Evolutionary conservation across 1,284 basidiomycete genomes (phyloP), one percentile per base, ranked within the genome.

Genomic region (Austroboletus niveus): DNA sequence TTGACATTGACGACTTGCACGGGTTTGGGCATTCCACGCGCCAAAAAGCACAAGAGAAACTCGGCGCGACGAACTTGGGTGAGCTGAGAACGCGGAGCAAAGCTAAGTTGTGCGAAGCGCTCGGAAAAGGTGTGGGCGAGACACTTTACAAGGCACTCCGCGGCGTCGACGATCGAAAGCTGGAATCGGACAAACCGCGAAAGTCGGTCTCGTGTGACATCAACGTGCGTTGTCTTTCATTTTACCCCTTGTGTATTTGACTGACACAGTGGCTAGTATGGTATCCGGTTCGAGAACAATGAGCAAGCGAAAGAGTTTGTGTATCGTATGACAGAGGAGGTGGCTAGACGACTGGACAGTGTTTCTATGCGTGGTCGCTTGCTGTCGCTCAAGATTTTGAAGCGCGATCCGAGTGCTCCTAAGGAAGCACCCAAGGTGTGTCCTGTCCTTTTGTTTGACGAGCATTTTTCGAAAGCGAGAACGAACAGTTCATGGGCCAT

Each of bases 191-290:
- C 64, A 92, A 92, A 62, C 81, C 84, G 49, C 76, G 94, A 59
- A 93, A 92, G 68, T 90, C 87, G 5, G 92, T 98, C 12, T 91
- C 87, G 12, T 93, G 89, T 48, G 94, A 96, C 66, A 92, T 96
- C 61, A 97, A 94, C 65, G 90, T 92, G 60, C 66, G 89, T 76
- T 12, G 9, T 29, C 34, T 40, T 8, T 14, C 39, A 24, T 34
- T 53, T 57, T 42, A 5, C 27, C 29, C 7, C 15, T 31, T 8
- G 30, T 53, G 6, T 0, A 14, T 32, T n/a, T 15, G 36, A 14
- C 38, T 22, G 42, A 52, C 24, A 56, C 22, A 20, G 36, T 42
- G 45, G 38, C 22, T 51, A 94, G 91, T 99, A 98, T 69, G 96
- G 94, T 0, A 98, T 99, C 49, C 87, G 96, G 4, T 98, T 99